phyloP scores from a whole-genome alignment of 2,329 filamentous ascomycete species.

The Hypoxylon sp. region DNA sequence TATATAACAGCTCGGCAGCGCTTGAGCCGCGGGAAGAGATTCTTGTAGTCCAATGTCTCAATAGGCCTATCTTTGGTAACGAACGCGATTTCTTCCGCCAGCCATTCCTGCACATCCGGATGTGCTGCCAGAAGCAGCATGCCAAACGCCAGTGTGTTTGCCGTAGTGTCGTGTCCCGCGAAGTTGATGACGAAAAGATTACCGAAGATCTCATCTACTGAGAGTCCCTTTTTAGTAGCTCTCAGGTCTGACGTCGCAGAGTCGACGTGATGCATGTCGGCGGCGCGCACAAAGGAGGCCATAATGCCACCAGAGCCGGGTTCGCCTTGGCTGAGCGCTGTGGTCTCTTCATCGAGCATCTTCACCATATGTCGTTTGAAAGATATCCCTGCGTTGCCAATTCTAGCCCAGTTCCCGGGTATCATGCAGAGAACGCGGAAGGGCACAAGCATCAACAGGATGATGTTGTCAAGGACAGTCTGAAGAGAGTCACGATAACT shows the following conservation, averaged over 20 bases:
- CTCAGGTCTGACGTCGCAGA: background rate
- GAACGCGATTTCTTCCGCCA: conserved; percentile 57
- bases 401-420: conserved; percentile 25
- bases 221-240: conserved; percentile 46
- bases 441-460: conserved; percentile 48
- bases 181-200: conserved; percentile 65
- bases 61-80: conserved; percentile 44
- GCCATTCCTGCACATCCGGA: conserved; percentile 62
- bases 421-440: conserved; percentile 33
- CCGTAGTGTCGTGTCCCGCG: conserved; percentile 66
- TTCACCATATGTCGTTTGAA: conserved; percentile 46
- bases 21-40: conserved; percentile 58
- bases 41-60: conserved; percentile 55
- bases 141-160: conserved; percentile 60
- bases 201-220: conserved; percentile 61
- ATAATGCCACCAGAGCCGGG: conserved; percentile 49
- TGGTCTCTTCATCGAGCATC: conserved; percentile 47
- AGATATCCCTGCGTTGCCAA: background rate
- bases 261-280: background rate
- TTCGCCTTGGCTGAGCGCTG: conserved; percentile 36
- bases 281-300: conserved; percentile 8
- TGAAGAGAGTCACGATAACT: conserved; percentile 50
- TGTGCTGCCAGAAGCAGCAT: conserved; percentile 61
- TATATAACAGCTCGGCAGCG: conserved; percentile 58
- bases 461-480: conserved; percentile 49